A percentile compares a stretch with the other conserved stretches of the same genome.
Evolutionary conservation across 1,284 basidiomycete genomes (phyloP).

Genomic region (Marasmius fiardii): DNA sequence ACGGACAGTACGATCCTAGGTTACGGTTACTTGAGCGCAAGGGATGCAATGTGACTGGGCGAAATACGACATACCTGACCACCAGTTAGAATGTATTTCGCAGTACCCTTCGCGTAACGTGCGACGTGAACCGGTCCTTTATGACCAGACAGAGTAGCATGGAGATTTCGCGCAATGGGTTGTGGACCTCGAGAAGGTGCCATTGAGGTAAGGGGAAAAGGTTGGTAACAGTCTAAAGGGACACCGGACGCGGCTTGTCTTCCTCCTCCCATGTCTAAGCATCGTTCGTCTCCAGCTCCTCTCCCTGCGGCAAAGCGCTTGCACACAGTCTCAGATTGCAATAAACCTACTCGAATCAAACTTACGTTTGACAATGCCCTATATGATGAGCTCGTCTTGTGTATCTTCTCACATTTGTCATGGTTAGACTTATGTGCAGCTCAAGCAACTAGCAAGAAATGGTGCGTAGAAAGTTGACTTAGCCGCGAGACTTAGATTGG

Average conservation of each 20-base stretch:
- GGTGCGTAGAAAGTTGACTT: background rate
- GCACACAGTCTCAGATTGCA: conserved; percentile 28
- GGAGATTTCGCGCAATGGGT: conserved; percentile 56
- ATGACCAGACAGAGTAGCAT: conserved; percentile 60
- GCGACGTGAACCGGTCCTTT: conserved; percentile 83
- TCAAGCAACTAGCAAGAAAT: conserved; percentile 62
- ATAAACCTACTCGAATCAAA: conserved; percentile 4
- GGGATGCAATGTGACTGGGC: too few relatives aligned
- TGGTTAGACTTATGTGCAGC: conserved; percentile 63
- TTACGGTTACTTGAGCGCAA: background rate
- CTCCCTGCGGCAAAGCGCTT: conserved; percentile 59
- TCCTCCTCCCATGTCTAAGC: conserved; percentile 49
- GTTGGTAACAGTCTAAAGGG: background rate
- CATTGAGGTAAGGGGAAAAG: conserved; percentile 35
- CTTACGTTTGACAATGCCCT: conserved; percentile 53
- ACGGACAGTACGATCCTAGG: conserved; percentile 76
- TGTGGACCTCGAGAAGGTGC: conserved; percentile 61
- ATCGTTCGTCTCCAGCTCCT: conserved; percentile 41
- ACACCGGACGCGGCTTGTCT: background rate
- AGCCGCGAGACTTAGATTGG: background rate
- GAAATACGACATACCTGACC: conserved; percentile 47
- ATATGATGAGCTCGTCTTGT: conserved; percentile 72
- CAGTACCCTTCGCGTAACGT: conserved; percentile 80
- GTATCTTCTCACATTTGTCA: conserved; percentile 68
- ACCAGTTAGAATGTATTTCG: conserved; percentile 88